Percentiles rank a stretch among this genome's conserved stretches.
phyloP scores from a whole-genome alignment of 1,284 basidiomycete genomes.

The Ustilago cynodontis region DNA sequence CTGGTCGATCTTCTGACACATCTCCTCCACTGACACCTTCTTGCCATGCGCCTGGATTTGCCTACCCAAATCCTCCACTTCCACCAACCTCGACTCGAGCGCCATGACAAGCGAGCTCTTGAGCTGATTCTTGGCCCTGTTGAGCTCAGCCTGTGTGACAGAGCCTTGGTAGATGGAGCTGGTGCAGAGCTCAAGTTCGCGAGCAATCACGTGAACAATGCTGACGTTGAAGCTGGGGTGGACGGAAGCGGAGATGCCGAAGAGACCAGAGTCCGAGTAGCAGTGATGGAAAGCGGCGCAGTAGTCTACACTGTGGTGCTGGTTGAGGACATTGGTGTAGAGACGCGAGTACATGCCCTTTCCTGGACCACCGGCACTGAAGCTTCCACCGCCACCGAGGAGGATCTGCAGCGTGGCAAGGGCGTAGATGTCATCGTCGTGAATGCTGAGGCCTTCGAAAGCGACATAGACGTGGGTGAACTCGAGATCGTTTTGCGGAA shows the following conservation, averaged over 20 bases:
- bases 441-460: constrained; percentile 91
- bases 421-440: constrained; percentile 93
- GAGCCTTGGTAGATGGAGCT: constrained; percentile 62
- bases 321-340: constrained; percentile 97
- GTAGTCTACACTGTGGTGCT: constrained; percentile 92
- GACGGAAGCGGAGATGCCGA: constrained; percentile 92
- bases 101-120: constrained; percentile 96
- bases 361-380: constrained; percentile 94
- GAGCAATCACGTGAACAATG: constrained; percentile 85
- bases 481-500: constrained; percentile 77
- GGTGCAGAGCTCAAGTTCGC: constrained; percentile 76
- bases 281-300: constrained; percentile 99
- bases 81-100: constrained; percentile 87
- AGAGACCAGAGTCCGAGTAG: constrained; percentile 92
- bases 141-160: constrained; percentile 79
- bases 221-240: constrained; percentile 77
- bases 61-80: constrained; percentile 74
- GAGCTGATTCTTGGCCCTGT: constrained; percentile 93
- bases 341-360: constrained; percentile 99
- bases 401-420: constrained; percentile 95
- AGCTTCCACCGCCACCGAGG: constrained; percentile 93
- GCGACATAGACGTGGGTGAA: constrained; percentile 94
- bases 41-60: constrained; percentile 91
- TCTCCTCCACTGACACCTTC: constrained; percentile 88
- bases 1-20: constrained; percentile 88